phyloP scores from a whole-genome alignment of 495 filamentous ascomycete genomes.

The Lichenothelia convexa region DNA sequence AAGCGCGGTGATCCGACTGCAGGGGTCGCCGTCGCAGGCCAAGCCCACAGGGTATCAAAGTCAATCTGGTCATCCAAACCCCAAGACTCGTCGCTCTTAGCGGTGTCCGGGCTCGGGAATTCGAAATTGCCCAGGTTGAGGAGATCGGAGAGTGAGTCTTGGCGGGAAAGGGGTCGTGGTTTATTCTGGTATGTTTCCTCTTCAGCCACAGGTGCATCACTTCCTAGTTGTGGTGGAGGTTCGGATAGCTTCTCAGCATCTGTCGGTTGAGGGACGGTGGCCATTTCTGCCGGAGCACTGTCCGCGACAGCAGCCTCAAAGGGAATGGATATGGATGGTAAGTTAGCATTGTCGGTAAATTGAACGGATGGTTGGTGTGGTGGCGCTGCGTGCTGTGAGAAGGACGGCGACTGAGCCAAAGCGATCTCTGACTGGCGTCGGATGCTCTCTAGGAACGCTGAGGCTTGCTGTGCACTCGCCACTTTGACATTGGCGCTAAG shows the following conservation, averaged over 20 bases:
- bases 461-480: slow-evolving; percentile 19
- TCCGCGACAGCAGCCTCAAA: background rate
- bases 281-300: background rate
- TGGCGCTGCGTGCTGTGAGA: slow-evolving; percentile 5
- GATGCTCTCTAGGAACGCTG: too few species aligned
- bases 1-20: slow-evolving; percentile 7
- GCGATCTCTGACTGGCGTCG: too few species aligned
- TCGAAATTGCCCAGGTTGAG: slow-evolving; percentile 31
- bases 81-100: slow-evolving; percentile 14
- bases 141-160: slow-evolving; percentile 26
- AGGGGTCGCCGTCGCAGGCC: slow-evolving; percentile 14
- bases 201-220: background rate
- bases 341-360: background rate
- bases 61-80: slow-evolving; percentile 31
- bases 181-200: background rate
- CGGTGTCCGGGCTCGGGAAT: slow-evolving; percentile 4
- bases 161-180: slow-evolving; percentile 3
- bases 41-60: slow-evolving; percentile 38
- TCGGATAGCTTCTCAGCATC: background rate
- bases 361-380: slow-evolving; percentile 1
- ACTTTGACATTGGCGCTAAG: slow-evolving; percentile 19
- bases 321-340: background rate
- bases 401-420: too few species aligned
- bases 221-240: background rate
- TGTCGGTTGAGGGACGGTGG: background rate